Evolutionary conservation across 1,139 yeast species (phyloP).

Genomic region (Taiozyma sp.): DNA sequence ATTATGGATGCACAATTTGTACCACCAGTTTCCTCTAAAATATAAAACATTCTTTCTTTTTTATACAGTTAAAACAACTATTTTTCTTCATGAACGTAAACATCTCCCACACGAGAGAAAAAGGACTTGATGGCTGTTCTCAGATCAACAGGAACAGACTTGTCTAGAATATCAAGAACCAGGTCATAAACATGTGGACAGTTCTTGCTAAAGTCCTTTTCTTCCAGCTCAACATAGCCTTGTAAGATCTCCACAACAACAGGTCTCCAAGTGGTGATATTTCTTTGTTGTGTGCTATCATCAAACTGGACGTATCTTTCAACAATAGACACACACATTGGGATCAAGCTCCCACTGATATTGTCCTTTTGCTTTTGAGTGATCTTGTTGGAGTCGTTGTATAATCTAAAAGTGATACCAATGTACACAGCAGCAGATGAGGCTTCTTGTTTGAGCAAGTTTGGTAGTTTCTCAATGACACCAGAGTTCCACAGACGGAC

Average conservation of each 20-base stretch:
- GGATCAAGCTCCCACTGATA: conserved; percentile 40
- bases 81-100: conserved; percentile 30
- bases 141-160: conserved; percentile 64
- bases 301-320: conserved; percentile 68
- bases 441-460: conserved; percentile 85
- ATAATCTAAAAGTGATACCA: conserved; percentile 72
- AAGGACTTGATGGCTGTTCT: conserved; percentile 62
- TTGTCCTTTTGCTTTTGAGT: conserved; percentile 32
- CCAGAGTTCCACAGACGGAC: conserved; percentile 89
- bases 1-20: no score
- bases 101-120: conserved; percentile 66
- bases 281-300: conserved; percentile 71
- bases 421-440: conserved; percentile 85
- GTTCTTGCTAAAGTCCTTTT: conserved; percentile 60
- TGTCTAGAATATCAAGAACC: conserved; percentile 60
- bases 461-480: conserved; percentile 87
- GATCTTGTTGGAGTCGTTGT: conserved; percentile 49
- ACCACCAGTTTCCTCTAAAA: background rate
- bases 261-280: conserved; percentile 83
- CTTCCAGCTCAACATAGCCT: conserved; percentile 75
- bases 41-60: background rate
- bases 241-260: conserved; percentile 83
- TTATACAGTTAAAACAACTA: background rate
- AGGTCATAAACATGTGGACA: conserved; percentile 65
- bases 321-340: conserved; percentile 66